Conservation (phyloP, 176 grass and related monocot genomes). For the Canna indica region DNA sequence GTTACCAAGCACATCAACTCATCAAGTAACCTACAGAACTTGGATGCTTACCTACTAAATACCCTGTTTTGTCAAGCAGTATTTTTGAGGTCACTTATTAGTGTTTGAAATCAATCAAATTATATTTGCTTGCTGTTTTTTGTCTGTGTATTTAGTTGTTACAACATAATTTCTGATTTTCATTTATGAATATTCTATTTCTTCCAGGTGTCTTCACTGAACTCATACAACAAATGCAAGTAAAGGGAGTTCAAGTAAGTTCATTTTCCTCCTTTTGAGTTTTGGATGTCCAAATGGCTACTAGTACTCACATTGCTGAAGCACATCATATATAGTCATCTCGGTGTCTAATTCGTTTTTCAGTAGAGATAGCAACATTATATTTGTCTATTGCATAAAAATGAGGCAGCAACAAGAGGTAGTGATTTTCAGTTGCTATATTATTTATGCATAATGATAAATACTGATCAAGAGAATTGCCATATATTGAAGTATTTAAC, state of each 20-base stretch:
- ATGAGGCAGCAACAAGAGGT: background rate
- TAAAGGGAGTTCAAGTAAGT: conserved; percentile 90
- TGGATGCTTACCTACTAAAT: background rate
- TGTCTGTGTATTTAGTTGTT: background rate
- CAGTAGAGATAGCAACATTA: background rate
- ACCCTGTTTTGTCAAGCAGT: background rate
- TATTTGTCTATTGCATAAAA: background rate
- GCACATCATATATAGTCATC: background rate
- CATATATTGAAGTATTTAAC: background rate
- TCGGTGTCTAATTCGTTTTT: background rate
- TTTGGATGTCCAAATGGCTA: background rate
- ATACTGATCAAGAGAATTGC: background rate
- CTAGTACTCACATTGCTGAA: background rate
- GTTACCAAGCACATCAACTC: no score
- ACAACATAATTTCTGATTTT: background rate
- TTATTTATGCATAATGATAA: no score
- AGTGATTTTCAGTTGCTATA: background rate
- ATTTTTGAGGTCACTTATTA: background rate
- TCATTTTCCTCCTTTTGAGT: background rate
- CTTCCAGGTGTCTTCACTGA: conserved; percentile 88
- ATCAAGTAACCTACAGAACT: background rate
- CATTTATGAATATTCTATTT: conserved; percentile 4
- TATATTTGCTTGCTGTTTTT: background rate
- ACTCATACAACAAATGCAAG: conserved; percentile 97
- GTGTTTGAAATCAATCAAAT: background rate